Evolutionary conservation across 306 rosid genomes (phyloP).

Genomic region (Malus fusca): DNA sequence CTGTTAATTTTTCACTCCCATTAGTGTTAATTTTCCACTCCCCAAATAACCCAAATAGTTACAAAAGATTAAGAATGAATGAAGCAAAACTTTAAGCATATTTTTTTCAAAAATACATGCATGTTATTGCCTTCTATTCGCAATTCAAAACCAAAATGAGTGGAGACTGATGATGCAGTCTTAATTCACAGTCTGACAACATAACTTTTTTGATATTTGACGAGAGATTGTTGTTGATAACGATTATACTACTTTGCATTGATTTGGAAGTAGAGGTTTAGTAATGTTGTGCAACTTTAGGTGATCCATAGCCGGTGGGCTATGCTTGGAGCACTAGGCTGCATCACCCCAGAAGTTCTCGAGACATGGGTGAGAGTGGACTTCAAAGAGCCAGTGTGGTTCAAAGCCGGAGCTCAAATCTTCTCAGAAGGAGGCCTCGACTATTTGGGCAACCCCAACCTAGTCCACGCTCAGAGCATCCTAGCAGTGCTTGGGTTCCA

Average conservation of each 20-base stretch:
- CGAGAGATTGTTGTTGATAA: neutral
- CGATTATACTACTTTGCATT: neutral
- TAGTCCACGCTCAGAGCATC: constrained; percentile 91
- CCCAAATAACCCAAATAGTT: neutral
- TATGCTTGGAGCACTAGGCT: constrained; percentile 90
- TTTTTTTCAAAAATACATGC: neutral
- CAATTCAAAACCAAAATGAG: neutral
- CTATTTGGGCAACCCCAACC: constrained; percentile 85
- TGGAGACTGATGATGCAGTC: neutral
- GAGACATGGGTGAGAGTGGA: constrained; percentile 58
- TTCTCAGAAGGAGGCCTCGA: constrained; percentile 90
- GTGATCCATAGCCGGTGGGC: constrained; percentile 97
- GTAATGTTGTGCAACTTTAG: constrained; percentile 17
- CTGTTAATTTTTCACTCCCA: neutral
- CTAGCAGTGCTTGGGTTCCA: constrained; percentile 76
- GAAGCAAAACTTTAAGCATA: neutral
- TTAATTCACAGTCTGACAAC: neutral
- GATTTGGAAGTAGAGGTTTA: neutral
- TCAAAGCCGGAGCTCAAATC: constrained; percentile 87
- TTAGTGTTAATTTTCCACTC: neutral
- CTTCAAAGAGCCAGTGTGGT: constrained; percentile 95
- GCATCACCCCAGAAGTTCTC: constrained; percentile 86
- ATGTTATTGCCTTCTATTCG: neutral
- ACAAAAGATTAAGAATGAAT: neutral
- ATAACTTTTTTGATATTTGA: neutral